Conservation (phyloP, 495 filamentous ascomycete species). For the Podospora anserina region DNA sequence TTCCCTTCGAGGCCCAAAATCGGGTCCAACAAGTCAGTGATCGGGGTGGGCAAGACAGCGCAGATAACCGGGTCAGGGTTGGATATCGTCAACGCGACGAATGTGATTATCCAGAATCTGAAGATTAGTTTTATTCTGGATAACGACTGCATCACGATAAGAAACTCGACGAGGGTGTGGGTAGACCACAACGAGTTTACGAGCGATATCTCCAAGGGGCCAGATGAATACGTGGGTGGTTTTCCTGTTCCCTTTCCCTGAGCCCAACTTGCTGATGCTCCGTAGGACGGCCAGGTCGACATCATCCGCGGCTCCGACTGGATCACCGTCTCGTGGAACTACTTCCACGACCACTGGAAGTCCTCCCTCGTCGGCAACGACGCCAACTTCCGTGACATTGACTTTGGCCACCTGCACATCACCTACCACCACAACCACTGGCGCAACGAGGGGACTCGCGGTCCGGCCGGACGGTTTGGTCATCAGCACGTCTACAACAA, state of each 20-base stretch:
- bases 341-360: slow-evolving; percentile 64
- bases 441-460: slow-evolving; percentile 59
- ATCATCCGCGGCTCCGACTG: slow-evolving; percentile 54
- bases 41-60: slow-evolving; percentile 45
- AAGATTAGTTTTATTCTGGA: slow-evolving; percentile 56
- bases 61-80: slow-evolving; percentile 41
- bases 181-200: slow-evolving; percentile 66
- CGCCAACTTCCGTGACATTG: slow-evolving; percentile 42
- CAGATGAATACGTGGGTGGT: slow-evolving; percentile 58
- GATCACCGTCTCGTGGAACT: slow-evolving; percentile 50
- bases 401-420: slow-evolving; percentile 54
- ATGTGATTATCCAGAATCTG: slow-evolving; percentile 63
- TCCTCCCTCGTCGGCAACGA: slow-evolving; percentile 61
- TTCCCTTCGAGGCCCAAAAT: slow-evolving; percentile 43
- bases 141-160: slow-evolving; percentile 60
- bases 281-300: slow-evolving; percentile 59
- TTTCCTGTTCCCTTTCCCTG: slow-evolving; percentile 9
- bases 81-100: slow-evolving; percentile 43
- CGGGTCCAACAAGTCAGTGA: slow-evolving; percentile 55
- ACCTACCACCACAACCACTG: slow-evolving; percentile 63
- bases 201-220: slow-evolving; percentile 53
- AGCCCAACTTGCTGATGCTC: too few species aligned
- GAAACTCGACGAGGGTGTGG: slow-evolving; percentile 56
- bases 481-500: slow-evolving; percentile 53
- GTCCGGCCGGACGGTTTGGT: slow-evolving; percentile 61